Evolutionary conservation across 176 grass and related monocot species (phyloP).

Genomic region (Paspalum notatum): DNA sequence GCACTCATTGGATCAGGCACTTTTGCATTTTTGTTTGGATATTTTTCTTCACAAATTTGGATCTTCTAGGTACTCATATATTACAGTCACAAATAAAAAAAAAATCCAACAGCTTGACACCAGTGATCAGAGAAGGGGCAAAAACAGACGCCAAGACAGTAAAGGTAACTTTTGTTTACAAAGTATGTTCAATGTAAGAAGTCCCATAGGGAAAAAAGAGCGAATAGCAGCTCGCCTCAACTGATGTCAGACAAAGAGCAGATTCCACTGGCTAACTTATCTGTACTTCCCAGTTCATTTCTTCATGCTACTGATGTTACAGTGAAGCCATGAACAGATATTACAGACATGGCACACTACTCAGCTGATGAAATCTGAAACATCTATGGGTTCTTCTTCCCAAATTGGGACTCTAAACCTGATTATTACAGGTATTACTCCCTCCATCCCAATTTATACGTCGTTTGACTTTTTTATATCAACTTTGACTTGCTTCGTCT

Average conservation of each 20-base stretch:
- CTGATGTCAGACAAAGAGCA: too few species aligned
- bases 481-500: too few species aligned
- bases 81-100: too few species aligned
- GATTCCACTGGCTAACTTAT: neutral
- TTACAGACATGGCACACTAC: conserved; percentile 12
- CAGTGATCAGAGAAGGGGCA: too few species aligned
- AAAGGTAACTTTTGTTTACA: neutral
- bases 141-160: neutral
- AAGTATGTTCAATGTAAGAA: neutral
- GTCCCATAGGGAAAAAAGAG: neutral
- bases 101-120: too few species aligned
- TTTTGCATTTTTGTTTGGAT: too few species aligned
- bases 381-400: neutral
- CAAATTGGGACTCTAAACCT: neutral
- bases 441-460: too few species aligned
- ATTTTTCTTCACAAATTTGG: too few species aligned
- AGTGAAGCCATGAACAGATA: conserved; percentile 4
- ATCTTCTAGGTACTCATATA: too few species aligned
- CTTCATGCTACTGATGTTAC: conserved; percentile 3
- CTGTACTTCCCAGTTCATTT: neutral
- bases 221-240: too few species aligned
- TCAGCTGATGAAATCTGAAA: neutral
- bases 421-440: neutral
- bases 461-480: too few species aligned
- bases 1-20: too few species aligned